phyloP scores from a whole-genome alignment of 257 asterid species.

The Jacaranda copaia region DNA sequence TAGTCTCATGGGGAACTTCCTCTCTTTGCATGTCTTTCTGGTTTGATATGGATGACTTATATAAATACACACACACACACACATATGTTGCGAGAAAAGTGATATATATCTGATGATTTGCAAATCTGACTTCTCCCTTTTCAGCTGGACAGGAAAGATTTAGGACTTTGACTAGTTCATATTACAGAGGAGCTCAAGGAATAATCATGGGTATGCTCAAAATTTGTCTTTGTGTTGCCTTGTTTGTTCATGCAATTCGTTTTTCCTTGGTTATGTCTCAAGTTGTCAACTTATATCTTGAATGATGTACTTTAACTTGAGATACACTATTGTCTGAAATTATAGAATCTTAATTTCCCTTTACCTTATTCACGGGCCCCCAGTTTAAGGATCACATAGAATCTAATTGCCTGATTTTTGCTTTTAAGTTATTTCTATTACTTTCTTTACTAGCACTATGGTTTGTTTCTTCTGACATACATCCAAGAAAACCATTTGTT shows the following conservation, averaged over 20 bases:
- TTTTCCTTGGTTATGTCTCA: background rate
- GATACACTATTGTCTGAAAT: background rate
- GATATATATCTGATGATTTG: conserved; percentile 17
- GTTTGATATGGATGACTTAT: background rate
- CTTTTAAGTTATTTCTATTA: conserved; percentile 7
- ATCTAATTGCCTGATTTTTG: conserved; percentile 8
- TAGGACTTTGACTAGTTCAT: conserved; percentile 75
- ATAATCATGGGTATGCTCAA: conserved; percentile 65
- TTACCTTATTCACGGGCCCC: background rate
- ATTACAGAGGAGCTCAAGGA: conserved; percentile 78
- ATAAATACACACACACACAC: too few species aligned
- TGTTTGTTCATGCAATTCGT: conserved; percentile 16
- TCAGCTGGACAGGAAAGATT: conserved; percentile 82
- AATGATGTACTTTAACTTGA: conserved; percentile 11
- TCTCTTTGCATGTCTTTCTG: too few species aligned
- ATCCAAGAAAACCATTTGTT: conserved; percentile 15
- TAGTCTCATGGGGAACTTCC: too few species aligned
- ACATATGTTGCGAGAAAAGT: too few species aligned
- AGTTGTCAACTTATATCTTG: background rate
- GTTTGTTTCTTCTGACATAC: background rate
- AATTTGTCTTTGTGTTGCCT: background rate
- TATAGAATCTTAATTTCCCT: background rate
- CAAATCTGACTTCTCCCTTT: conserved; percentile 28
- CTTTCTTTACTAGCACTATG: conserved; percentile 21
- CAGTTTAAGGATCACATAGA: background rate